Conservation (phyloP, 1,284 basidiomycete species). For the Moesziomyces sp. region DNA sequence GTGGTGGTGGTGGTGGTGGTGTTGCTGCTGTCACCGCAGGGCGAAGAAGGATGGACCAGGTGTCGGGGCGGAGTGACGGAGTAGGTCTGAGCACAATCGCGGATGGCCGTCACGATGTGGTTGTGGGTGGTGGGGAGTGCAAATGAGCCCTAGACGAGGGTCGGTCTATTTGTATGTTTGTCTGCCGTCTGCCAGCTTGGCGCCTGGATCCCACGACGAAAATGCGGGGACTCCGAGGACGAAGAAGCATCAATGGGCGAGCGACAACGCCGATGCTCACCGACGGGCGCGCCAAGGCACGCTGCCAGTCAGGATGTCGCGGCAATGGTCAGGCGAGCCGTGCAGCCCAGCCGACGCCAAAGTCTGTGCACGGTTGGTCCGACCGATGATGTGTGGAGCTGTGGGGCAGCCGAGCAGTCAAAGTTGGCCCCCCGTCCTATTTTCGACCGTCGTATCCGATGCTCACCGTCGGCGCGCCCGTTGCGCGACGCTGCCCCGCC, state of each 20-base stretch:
- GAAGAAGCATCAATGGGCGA: too few species aligned
- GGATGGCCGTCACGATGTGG: too few species aligned
- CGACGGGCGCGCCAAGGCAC: neutral
- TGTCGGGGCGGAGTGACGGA: too few species aligned
- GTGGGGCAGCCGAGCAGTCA: neutral
- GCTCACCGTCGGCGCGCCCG: neutral
- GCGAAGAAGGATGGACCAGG: too few species aligned
- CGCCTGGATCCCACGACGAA: neutral
- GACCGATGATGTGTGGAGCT: constrained; percentile 6
- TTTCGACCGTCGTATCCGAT: constrained; percentile 21
- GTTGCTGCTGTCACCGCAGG: too few species aligned
- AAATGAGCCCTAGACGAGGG: neutral
- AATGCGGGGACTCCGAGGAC: constrained; percentile 8
- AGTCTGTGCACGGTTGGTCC: constrained; percentile 1
- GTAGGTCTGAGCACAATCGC: too few species aligned
- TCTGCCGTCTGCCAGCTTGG: neutral
- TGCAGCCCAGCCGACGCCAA: constrained; percentile 4
- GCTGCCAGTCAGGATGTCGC: constrained; percentile 18
- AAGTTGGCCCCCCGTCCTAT: neutral
- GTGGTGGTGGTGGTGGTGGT: neutral
- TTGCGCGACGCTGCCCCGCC: neutral
- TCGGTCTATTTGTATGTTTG: neutral
- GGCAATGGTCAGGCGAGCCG: constrained; percentile 19
- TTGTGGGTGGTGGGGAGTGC: too few species aligned
- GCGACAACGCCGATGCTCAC: constrained; percentile 2